Conservation (phyloP, 163 green algal species). For the Chlamydomonas reinhardtii region DNA sequence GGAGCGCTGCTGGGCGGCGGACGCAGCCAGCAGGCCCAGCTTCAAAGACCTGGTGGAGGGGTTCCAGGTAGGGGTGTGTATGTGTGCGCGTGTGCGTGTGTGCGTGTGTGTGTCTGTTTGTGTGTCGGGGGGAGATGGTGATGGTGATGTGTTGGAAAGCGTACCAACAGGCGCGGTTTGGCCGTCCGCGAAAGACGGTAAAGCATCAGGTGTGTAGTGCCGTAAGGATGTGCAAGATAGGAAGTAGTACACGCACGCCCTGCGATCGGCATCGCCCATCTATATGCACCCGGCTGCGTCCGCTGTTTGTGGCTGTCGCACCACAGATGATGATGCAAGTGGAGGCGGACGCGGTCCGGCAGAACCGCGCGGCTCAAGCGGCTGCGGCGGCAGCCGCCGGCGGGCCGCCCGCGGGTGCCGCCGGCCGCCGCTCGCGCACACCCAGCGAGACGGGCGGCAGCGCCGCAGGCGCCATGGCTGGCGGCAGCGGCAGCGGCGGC, state of each 20-base stretch:
- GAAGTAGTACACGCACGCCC: too few relatives aligned
- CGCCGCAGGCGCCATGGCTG: background rate
- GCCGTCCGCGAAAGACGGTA: too few relatives aligned
- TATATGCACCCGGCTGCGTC: too few relatives aligned
- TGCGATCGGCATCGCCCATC: too few relatives aligned
- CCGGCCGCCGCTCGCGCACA: background rate
- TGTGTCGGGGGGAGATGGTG: too few relatives aligned
- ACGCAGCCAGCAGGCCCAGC: conserved; percentile 48
- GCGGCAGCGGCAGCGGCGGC: background rate
- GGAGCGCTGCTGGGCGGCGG: conserved; percentile 62
- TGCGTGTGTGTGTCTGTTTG: background rate
- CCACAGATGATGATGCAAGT: conserved; percentile 13
- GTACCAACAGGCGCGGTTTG: too few relatives aligned
- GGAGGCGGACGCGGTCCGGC: conserved; percentile 2
- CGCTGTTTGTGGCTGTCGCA: background rate
- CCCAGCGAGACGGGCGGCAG: background rate
- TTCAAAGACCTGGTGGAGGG: conserved; percentile 66
- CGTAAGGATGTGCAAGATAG: too few relatives aligned
- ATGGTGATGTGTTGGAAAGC: too few relatives aligned
- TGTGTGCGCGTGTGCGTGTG: background rate
- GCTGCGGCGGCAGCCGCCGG: background rate
- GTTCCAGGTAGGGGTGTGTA: conserved; percentile 31
- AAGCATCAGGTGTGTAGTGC: too few relatives aligned
- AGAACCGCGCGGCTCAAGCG: background rate
- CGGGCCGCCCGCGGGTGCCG: background rate